phyloP scores from a whole-genome alignment of 2,329 filamentous ascomycete species.

The Ophiostoma quercus region DNA sequence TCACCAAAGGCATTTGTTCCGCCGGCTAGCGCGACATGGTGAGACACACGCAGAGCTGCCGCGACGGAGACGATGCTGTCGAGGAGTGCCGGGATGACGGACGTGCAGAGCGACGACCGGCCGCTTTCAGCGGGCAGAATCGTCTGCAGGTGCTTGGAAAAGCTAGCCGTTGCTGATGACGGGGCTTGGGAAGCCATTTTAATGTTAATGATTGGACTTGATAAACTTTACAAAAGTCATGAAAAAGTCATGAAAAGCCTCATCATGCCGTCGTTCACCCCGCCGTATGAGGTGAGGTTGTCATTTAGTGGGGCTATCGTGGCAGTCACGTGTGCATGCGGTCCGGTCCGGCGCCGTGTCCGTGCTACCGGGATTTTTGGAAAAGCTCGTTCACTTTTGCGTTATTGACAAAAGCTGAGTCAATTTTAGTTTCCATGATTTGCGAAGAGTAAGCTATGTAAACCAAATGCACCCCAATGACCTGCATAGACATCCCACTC shows the following conservation, averaged over 20 bases:
- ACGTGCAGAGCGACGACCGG: slow-evolving; percentile 35
- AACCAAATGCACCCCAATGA: not conserved
- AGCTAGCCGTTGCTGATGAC: not conserved
- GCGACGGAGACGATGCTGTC: slow-evolving; percentile 43
- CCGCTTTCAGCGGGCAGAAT: not conserved
- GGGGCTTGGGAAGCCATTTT: not conserved
- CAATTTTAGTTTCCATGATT: not conserved
- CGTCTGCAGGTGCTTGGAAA: slow-evolving; percentile 16
- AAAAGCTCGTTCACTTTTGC: too few species aligned
- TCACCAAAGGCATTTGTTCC: slow-evolving; percentile 53
- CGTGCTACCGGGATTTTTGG: not conserved
- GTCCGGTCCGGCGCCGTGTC: slow-evolving; percentile 8
- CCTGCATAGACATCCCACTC: too few species aligned
- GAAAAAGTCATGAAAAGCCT: not conserved
- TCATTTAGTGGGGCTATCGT: not conserved
- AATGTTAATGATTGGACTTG: not conserved
- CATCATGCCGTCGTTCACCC: not conserved
- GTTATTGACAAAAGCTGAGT: too few species aligned
- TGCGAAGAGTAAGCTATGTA: not conserved
- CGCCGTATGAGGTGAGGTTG: not conserved
- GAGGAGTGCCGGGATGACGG: slow-evolving; percentile 48
- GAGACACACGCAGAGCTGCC: slow-evolving; percentile 40
- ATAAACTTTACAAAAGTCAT: not conserved
- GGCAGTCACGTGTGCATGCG: slow-evolving; percentile 4
- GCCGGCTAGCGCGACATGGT: slow-evolving; percentile 45